A percentile compares a stretch with the other conserved stretches of the same genome.
These are phyloP conservation scores for Spergularia bocconei DNA, from an alignment of 148 eudicot genomes.

Conservation along the genomic window DNA sequence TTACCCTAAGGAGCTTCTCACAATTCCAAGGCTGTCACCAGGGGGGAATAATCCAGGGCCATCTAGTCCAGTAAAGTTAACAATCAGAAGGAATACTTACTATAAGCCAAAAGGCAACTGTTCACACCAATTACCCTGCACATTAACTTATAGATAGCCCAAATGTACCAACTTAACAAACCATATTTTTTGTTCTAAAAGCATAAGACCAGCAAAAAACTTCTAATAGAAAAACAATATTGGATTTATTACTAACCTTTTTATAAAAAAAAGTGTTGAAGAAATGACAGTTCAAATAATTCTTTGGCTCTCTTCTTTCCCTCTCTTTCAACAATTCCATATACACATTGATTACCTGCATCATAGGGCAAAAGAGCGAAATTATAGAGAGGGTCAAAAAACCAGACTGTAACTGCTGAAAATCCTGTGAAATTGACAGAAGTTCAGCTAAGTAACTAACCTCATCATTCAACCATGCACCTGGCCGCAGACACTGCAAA, in stretches of 20 bases:
- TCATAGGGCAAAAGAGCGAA: conserved; percentile 8
- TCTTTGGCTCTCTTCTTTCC: conserved; percentile 83
- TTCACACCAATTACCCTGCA: neutral
- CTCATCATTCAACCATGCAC: conserved; percentile 94
- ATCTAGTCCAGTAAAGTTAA: too few species aligned
- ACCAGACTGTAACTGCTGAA: neutral
- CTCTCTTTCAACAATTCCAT: conserved; percentile 87
- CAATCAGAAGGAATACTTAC: too few species aligned
- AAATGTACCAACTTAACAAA: neutral
- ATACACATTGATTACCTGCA: conserved; percentile 87
- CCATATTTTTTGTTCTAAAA: neutral
- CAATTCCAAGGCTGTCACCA: too few species aligned
- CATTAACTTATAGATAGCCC: too few species aligned
- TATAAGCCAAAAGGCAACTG: neutral
- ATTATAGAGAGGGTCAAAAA: conserved; percentile 8
- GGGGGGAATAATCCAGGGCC: too few species aligned
- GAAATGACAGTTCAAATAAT: conserved; percentile 90
- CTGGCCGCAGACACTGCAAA: conserved; percentile 72
- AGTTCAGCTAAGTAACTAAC: conserved; percentile 30
- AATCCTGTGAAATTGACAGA: neutral
- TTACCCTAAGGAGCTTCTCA: too few species aligned
- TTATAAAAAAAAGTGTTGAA: conserved; percentile 94
- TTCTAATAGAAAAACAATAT: neutral
- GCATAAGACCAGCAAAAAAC: neutral
- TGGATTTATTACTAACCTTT: conserved; percentile 56